Percentiles rank a stretch among this genome's conserved stretches.
Evolutionary conservation across 2,329 filamentous ascomycete species (phyloP).

Genomic region (Penicillium hesseltinei): DNA sequence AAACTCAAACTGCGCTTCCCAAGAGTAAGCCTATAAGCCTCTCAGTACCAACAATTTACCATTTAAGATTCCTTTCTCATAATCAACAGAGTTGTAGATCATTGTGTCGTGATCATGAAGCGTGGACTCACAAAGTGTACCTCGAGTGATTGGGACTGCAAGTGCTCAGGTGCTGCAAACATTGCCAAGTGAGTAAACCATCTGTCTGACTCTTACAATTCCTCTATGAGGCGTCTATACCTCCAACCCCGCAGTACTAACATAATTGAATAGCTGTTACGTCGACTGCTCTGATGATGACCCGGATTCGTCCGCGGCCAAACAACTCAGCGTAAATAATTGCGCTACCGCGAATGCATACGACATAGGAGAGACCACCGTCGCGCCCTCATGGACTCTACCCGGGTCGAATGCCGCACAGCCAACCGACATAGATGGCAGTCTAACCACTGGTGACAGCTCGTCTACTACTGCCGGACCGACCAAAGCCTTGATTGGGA

Average conservation of each 20-base stretch:
- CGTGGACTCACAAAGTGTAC: constrained; percentile 12
- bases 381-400: constrained; percentile 14
- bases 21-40: constrained; percentile 13
- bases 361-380: constrained; percentile 15
- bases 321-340: constrained; percentile 12
- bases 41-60: too few species aligned
- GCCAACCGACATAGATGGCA: not conserved
- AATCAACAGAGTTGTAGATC: constrained; percentile 17
- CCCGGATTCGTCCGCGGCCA: constrained; percentile 13
- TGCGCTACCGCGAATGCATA: constrained; percentile 25
- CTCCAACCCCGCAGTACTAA: not conserved
- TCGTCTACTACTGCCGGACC: not conserved
- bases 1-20: constrained; percentile 11
- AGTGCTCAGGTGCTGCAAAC: constrained; percentile 21
- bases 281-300: constrained; percentile 19
- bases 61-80: not conserved
- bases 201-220: too few species aligned
- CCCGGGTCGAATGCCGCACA: constrained; percentile 12
- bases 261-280: constrained; percentile 16
- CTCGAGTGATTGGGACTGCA: constrained; percentile 21
- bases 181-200: constrained; percentile 19
- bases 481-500: not conserved
- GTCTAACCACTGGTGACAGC: not conserved
- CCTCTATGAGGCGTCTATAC: not conserved
- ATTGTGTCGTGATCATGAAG: constrained; percentile 18